phyloP scores from a whole-genome alignment of 1,139 yeast genomes.

The Saccharomyces hybrid region DNA sequence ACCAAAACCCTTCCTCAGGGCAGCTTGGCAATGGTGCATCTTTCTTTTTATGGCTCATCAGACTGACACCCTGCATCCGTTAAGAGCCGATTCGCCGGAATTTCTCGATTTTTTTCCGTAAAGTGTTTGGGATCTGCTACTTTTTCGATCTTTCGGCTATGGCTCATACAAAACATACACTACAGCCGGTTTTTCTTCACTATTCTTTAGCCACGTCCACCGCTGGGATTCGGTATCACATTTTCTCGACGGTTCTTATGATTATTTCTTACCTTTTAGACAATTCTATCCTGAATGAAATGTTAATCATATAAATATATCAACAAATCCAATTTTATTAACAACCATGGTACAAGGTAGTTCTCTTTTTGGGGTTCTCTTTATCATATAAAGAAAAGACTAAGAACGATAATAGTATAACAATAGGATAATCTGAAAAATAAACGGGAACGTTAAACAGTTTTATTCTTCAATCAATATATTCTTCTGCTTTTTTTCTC shows the following conservation, averaged over 20 bases:
- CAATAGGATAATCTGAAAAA: not conserved
- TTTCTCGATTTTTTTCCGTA: not conserved
- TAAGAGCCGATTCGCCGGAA: not conserved
- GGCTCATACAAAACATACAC: not conserved
- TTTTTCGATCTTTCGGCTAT: slow-evolving; percentile 1
- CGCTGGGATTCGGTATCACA: not conserved
- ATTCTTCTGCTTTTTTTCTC: not conserved
- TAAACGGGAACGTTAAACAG: not conserved
- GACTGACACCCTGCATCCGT: not conserved
- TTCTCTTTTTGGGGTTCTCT: not conserved
- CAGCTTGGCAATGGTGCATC: not conserved
- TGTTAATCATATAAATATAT: not conserved
- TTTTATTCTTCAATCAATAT: not conserved
- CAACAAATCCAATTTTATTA: not conserved
- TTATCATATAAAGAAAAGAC: not conserved
- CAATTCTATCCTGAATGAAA: not conserved
- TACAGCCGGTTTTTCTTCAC: not conserved
- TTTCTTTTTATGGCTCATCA: not conserved
- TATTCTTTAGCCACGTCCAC: not conserved
- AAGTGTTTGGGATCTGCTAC: not conserved
- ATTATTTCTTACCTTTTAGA: not conserved
- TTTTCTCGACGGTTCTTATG: not conserved
- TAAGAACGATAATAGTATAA: not conserved
- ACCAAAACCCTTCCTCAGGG: not conserved
- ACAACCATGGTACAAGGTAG: not conserved